Evolutionary conservation across 176 grass and related monocot genomes (phyloP).

Genomic region (Neostapfia colusana): DNA sequence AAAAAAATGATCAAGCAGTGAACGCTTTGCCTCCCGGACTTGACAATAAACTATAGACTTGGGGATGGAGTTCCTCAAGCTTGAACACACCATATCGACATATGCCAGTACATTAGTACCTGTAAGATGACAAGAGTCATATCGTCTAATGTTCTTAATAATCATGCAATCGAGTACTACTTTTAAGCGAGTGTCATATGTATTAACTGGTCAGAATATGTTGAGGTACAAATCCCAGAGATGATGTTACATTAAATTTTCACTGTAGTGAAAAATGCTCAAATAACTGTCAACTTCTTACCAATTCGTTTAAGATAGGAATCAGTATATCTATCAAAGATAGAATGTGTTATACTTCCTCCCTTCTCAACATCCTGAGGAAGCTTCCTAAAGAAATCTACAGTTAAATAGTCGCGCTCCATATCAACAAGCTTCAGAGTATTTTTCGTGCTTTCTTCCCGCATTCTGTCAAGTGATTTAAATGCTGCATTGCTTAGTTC

Average conservation of each 20-base stretch:
- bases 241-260: not conserved
- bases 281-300: constrained; percentile 25
- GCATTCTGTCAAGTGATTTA: constrained; percentile 96
- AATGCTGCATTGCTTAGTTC: constrained; percentile 94
- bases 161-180: not conserved
- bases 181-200: not conserved
- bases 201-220: not conserved
- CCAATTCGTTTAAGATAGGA: constrained; percentile 96
- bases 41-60: constrained; percentile 96
- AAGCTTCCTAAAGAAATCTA: constrained; percentile 99
- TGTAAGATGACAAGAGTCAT: not conserved
- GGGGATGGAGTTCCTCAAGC: constrained; percentile 88
- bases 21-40: constrained; percentile 94
- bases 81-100: constrained; percentile 86
- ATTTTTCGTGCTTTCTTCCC: constrained; percentile 97
- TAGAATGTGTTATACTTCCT: constrained; percentile 89
- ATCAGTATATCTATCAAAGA: constrained; percentile 98
- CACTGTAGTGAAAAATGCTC: not conserved
- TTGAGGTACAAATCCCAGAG: not conserved
- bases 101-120: constrained; percentile 61
- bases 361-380: constrained; percentile 98
- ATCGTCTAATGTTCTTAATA: not conserved
- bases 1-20: constrained; percentile 97
- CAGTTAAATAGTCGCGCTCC: constrained; percentile 94
- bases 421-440: constrained; percentile 97